Conservation (phyloP, 352 stramenopile genomes). For the Globisporangium canariense region DNA sequence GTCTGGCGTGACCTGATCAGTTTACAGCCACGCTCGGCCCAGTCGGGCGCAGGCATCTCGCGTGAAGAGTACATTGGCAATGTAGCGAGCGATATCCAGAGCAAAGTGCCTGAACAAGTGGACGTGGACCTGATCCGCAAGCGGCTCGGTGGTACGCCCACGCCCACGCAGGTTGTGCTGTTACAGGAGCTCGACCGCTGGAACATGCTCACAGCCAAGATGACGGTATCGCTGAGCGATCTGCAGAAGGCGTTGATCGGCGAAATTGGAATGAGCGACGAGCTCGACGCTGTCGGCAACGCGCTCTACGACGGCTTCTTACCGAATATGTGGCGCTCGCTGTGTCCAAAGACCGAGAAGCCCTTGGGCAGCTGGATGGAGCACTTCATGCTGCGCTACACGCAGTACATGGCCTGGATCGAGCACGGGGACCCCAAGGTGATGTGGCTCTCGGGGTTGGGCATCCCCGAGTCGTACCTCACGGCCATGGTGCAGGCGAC, state of each 20-base stretch:
- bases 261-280: constrained; percentile 96
- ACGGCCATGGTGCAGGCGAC: constrained; percentile 95
- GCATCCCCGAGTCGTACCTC: constrained; percentile 95
- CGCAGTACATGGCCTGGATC: constrained; percentile 92
- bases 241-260: constrained; percentile 91
- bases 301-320: constrained; percentile 93
- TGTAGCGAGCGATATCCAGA: constrained; percentile 89
- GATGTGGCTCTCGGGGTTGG: constrained; percentile 93
- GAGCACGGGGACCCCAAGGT: constrained; percentile 85
- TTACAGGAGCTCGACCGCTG: constrained; percentile 95
- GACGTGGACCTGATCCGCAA: constrained; percentile 88
- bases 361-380: constrained; percentile 95
- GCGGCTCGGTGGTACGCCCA: constrained; percentile 63
- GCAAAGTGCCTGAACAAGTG: constrained; percentile 87
- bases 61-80: constrained; percentile 92
- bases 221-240: constrained; percentile 84
- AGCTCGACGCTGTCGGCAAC: constrained; percentile 90
- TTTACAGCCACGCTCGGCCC: constrained; percentile 86
- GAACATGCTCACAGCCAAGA: constrained; percentile 89
- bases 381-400: constrained; percentile 87
- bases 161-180: constrained; percentile 90
- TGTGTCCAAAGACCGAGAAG: constrained; percentile 93
- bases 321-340: constrained; percentile 85
- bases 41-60: constrained; percentile 71
- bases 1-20: constrained; percentile 93